These are phyloP conservation scores for Sporisorium iseilematis-ciliati DNA, from an alignment of 1,284 basidiomycete genomes.

Conservation along the genomic window DNA sequence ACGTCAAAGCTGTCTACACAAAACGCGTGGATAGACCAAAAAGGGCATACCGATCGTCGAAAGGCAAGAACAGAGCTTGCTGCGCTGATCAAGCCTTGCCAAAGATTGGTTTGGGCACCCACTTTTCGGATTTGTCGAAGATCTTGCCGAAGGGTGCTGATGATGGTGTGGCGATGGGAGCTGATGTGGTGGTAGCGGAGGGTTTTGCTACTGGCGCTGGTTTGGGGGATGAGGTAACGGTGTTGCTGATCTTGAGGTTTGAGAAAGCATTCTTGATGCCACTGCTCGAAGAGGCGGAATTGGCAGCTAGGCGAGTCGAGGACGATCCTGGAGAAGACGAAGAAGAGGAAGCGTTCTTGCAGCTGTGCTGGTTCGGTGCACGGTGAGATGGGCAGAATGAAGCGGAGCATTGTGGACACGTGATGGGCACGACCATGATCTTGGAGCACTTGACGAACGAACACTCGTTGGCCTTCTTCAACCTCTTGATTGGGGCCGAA, in stretches of 20 bases:
- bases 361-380: conserved; percentile 57
- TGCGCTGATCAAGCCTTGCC: conserved; percentile 44
- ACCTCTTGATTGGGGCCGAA: conserved; percentile 24
- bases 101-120: conserved; percentile 62
- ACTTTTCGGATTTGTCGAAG: conserved; percentile 62
- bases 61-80: conserved; percentile 1
- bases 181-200: neutral
- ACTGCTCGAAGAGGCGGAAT: conserved; percentile 7
- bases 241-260: conserved; percentile 40
- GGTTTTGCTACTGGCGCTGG: conserved; percentile 7
- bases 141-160: conserved; percentile 40
- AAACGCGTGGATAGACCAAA: conserved; percentile 4
- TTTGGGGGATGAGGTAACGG: conserved; percentile 1
- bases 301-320: conserved; percentile 15
- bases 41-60: conserved; percentile 36
- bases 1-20: neutral
- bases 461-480: conserved; percentile 59
- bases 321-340: conserved; percentile 31
- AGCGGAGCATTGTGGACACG: conserved; percentile 46
- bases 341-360: conserved; percentile 28
- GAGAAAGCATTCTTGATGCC: conserved; percentile 38
- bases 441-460: conserved; percentile 54
- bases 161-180: conserved; percentile 1
- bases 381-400: conserved; percentile 62
- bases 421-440: conserved; percentile 64